Conservation (phyloP, 192 early-diverging fungal genomes). For the Obelidium mucronatum region DNA sequence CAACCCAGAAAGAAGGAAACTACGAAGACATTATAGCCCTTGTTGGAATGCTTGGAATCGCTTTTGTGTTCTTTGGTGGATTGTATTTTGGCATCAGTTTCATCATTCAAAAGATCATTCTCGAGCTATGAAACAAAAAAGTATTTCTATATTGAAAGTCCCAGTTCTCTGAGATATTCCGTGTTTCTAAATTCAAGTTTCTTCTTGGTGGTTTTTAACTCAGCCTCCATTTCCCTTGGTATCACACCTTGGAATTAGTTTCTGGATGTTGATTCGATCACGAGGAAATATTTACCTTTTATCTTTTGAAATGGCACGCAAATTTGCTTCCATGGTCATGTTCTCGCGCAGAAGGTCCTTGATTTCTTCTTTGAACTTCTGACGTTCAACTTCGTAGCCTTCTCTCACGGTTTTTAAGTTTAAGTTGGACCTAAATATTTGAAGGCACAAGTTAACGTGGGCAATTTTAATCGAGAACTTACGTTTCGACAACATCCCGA, state of each 20-base stretch:
- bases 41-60: background rate
- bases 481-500: slow-evolving; percentile 16
- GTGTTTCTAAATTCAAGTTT: slow-evolving; percentile 4
- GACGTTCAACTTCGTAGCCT: slow-evolving; percentile 14
- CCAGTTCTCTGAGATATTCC: background rate
- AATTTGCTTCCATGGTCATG: slow-evolving; percentile 6
- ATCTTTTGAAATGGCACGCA: background rate
- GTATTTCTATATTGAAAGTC: background rate
- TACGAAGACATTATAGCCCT: background rate
- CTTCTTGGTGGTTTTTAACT: background rate
- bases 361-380: slow-evolving; percentile 28
- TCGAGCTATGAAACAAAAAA: background rate
- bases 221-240: background rate
- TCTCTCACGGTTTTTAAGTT: slow-evolving; percentile 9
- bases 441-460: background rate
- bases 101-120: background rate
- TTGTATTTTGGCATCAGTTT: background rate
- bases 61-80: background rate
- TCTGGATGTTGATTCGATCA: background rate
- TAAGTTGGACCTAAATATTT: background rate
- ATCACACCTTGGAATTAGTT: background rate
- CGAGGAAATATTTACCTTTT: background rate
- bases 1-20: background rate
- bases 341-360: slow-evolving; percentile 1
- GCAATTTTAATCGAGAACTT: background rate